phyloP scores from a whole-genome alignment of 805 yeast genomes.

The Barnettozyma botsteinii region DNA sequence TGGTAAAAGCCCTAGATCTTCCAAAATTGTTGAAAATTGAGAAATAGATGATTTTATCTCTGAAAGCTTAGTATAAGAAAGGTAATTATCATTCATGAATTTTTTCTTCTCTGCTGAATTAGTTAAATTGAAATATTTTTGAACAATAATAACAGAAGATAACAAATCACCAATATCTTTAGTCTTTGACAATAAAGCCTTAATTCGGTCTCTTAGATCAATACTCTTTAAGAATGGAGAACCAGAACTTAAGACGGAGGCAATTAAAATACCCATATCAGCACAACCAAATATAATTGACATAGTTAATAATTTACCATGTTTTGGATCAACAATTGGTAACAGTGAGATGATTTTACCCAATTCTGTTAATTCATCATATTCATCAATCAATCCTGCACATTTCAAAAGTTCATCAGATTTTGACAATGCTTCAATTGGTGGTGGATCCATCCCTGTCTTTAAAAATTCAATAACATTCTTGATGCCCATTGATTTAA shows the following conservation, averaged over 20 bases:
- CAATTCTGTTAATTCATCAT: conserved; percentile 56
- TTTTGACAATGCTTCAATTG: conserved; percentile 31
- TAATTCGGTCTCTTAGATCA: conserved; percentile 63
- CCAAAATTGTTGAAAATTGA: conserved; percentile 65
- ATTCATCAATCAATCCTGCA: conserved; percentile 62
- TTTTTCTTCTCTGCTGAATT: conserved; percentile 28
- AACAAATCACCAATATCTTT: conserved; percentile 70
- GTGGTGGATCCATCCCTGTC: conserved; percentile 81
- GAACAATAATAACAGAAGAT: conserved; percentile 56
- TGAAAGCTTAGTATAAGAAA: conserved; percentile 59
- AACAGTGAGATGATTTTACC: conserved; percentile 76
- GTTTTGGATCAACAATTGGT: conserved; percentile 77
- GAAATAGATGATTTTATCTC: conserved; percentile 67
- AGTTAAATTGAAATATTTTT: conserved; percentile 38
- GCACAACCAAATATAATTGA: conserved; percentile 82
- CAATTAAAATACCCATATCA: conserved; percentile 72
- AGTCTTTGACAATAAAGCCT: conserved; percentile 32
- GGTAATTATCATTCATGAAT: conserved; percentile 49
- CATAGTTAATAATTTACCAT: conserved; percentile 74
- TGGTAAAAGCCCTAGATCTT: conserved; percentile 75
- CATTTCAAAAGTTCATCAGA: conserved; percentile 47
- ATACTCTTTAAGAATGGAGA: conserved; percentile 61
- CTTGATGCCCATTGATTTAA: conserved; percentile 81
- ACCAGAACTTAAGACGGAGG: conserved; percentile 69
- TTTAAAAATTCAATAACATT: conserved; percentile 65